phyloP scores from a whole-genome alignment of 257 asterid species.

The Salvia miltiorrhiza region DNA sequence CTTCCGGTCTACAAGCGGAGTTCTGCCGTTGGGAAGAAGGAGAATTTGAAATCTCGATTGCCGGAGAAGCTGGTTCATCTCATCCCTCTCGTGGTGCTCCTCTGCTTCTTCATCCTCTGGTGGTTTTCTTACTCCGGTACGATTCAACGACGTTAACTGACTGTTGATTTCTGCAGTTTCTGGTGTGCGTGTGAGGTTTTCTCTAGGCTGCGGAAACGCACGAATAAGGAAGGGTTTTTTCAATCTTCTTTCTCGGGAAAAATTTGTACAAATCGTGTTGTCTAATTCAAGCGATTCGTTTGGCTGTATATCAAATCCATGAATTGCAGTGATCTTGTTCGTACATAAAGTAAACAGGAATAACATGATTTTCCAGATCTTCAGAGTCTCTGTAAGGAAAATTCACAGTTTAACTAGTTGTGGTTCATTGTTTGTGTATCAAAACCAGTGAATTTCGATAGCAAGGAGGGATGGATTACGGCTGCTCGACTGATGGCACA shows the following conservation, averaged over 20 bases:
- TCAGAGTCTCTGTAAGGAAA: neutral
- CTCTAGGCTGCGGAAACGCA: neutral
- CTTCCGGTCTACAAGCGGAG: conserved; percentile 29
- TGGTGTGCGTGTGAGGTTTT: neutral
- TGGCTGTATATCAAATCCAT: neutral
- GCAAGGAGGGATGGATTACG: conserved; percentile 30
- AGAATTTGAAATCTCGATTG: conserved; percentile 8
- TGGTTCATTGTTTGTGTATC: neutral
- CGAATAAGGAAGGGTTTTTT: neutral
- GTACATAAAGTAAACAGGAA: neutral
- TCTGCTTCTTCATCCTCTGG: conserved; percentile 56
- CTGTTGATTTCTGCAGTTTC: neutral
- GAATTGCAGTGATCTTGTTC: neutral
- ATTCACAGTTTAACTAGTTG: neutral
- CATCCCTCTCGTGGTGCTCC: conserved; percentile 37
- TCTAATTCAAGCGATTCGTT: neutral
- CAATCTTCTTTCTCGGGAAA: neutral
- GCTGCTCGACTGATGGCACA: conserved; percentile 17
- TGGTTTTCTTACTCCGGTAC: conserved; percentile 48
- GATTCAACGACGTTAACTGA: neutral
- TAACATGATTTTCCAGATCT: neutral
- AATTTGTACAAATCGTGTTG: neutral
- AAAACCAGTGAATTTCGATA: conserved; percentile 36
- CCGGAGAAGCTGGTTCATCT: conserved; percentile 32
- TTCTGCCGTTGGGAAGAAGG: conserved; percentile 13